Evolutionary conservation across 805 yeast species (phyloP), one percentile per base, ranked within the genome.

Genomic region (Wickerhamiella nectarea): DNA sequence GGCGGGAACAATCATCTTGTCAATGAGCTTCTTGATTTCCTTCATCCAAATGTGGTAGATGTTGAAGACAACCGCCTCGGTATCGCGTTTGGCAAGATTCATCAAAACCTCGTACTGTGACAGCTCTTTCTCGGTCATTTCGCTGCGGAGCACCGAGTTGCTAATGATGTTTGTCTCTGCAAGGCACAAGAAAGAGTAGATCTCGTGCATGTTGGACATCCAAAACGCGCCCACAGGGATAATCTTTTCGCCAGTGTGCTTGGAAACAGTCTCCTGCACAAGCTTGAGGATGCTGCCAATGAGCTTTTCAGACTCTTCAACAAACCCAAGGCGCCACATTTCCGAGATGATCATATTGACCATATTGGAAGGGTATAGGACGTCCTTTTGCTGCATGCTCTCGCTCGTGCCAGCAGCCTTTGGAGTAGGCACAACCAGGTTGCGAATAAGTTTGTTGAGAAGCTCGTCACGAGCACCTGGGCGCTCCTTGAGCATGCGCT

Each of bases 31-130:
- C 66, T 86, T 91, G 74, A 91, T 74, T 63, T 84, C 87, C 68
- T 83, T 86, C 83, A 89, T 78, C 96, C 95, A 89, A 70, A 87
- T 80, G 62, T 86, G 93, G 65, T 87, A 91, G 51, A 91, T 82
- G 65, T 91, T 91, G 68, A 79, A 89, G 29, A 93, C 85, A 48
- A 89, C 73, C 3, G 89, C 81, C 65, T 86, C 95, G 52, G 89
- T 81, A 65, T 91, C 98, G 59, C 83, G 94, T 64, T 82, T 84
- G 36, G 89, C 89, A 50, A 89, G 86, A 2, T 86, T 83, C 46
- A 87, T 94, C 46, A 91, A 71, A 49, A 82, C 77, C 61, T 85
- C 74, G 58, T 91, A 91, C 63, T 87, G 94, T 51, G 80, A 78
- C 59, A 82, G 85, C 66, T 89, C 98, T 50, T 74, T 79, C 53